Percentiles rank a stretch among this genome's conserved stretches.
Evolutionary conservation across 306 rosid species (phyloP).

Genomic region (Vigna radiata): DNA sequence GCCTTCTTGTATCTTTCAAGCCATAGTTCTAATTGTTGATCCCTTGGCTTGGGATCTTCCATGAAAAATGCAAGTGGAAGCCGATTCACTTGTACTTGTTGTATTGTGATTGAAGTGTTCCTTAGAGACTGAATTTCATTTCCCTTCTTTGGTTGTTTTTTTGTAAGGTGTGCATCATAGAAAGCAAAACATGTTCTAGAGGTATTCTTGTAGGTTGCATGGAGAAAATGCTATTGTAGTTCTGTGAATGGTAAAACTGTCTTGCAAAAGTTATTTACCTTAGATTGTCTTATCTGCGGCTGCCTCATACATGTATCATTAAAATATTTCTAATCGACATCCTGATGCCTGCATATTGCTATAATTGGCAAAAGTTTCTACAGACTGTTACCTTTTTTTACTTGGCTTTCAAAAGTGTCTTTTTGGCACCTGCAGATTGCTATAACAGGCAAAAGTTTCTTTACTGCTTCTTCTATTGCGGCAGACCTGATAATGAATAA

Average conservation of each 20-base stretch:
- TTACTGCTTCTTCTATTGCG: constrained; percentile 76
- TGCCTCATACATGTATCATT: neutral
- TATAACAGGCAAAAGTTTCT: constrained; percentile 91
- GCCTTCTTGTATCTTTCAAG: too few species aligned
- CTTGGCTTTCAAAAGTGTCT: constrained; percentile 28
- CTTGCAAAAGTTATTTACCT: neutral
- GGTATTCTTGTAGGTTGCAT: constrained; percentile 9
- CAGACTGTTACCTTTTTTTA: neutral
- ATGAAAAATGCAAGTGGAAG: neutral
- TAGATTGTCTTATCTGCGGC: neutral
- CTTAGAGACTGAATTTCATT: constrained; percentile 13
- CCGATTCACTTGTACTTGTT: neutral
- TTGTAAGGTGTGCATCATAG: neutral
- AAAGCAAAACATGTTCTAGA: constrained; percentile 13
- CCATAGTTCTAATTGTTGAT: too few species aligned
- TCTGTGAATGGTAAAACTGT: neutral
- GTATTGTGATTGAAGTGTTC: neutral
- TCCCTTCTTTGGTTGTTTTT: neutral
- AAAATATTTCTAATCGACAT: neutral
- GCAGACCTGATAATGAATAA: constrained; percentile 87
- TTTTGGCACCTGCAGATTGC: constrained; percentile 74
- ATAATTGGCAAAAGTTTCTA: neutral
- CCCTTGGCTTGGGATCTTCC: too few species aligned
- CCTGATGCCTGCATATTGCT: neutral
- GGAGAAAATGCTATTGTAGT: neutral